phyloP scores from a whole-genome alignment of 2,329 filamentous ascomycete genomes.

The Plenodomus biglobosus region DNA sequence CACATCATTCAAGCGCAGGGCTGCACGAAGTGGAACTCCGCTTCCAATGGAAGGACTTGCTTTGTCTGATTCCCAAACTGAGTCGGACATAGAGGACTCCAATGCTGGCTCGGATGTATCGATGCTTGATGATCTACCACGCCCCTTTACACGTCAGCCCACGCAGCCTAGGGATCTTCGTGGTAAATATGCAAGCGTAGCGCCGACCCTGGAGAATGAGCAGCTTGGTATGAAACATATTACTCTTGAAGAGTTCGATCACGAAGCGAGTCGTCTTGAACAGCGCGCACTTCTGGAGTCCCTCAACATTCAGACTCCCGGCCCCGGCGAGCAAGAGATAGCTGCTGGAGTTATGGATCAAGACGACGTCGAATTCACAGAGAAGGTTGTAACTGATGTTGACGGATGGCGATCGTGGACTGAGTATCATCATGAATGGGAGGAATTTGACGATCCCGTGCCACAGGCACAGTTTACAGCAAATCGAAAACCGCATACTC shows the following conservation, averaged over 20 bases:
- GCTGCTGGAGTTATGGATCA: slow-evolving; percentile 28
- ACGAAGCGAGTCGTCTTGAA: slow-evolving; percentile 47
- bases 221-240: background rate
- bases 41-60: slow-evolving; percentile 22
- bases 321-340: slow-evolving; percentile 16
- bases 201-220: background rate
- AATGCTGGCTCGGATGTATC: slow-evolving; percentile 4
- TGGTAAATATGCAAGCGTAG: slow-evolving; percentile 6
- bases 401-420: slow-evolving; percentile 53
- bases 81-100: slow-evolving; percentile 3
- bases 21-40: slow-evolving; percentile 32
- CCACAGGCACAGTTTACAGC: background rate
- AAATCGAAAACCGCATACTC: background rate
- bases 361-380: slow-evolving; percentile 1
- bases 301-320: slow-evolving; percentile 38
- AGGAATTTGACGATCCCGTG: slow-evolving; percentile 35
- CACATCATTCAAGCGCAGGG: slow-evolving; percentile 19
- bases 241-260: slow-evolving; percentile 50
- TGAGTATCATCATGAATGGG: slow-evolving; percentile 55
- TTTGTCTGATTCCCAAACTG: slow-evolving; percentile 13
- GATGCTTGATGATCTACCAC: background rate
- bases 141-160: background rate
- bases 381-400: slow-evolving; percentile 40
- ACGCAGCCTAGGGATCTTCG: slow-evolving; percentile 1
- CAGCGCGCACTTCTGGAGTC: slow-evolving; percentile 51